These are phyloP conservation scores for Venturia pyrina DNA, from an alignment of 2,329 filamentous ascomycete species.

Conservation along the genomic window DNA sequence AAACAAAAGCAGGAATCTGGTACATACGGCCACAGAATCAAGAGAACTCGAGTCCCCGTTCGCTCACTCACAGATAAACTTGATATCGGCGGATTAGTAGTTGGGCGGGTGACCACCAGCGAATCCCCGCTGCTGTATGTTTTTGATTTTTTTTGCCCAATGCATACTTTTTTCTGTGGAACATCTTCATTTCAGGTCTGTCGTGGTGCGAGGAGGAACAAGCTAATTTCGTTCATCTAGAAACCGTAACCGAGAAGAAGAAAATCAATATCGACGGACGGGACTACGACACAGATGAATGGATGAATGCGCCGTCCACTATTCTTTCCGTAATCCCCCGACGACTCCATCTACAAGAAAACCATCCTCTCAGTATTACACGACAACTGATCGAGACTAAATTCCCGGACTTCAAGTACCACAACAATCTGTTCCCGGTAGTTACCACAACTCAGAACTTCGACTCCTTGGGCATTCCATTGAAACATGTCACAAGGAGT, in stretches of 20 bases:
- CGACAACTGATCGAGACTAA: constrained; percentile 84
- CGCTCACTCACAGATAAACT: neutral
- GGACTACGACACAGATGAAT: constrained; percentile 58
- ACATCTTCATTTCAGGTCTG: neutral
- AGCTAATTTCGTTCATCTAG: neutral
- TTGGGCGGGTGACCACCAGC: neutral
- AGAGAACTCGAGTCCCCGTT: neutral
- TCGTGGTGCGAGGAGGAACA: neutral
- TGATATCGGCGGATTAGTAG: neutral
- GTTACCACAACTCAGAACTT: constrained; percentile 86
- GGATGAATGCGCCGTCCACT: constrained; percentile 73
- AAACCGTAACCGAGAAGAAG: no score
- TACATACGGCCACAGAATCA: neutral
- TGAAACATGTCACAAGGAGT: constrained; percentile 77
- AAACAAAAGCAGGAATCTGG: neutral
- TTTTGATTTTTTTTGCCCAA: neutral
- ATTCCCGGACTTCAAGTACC: constrained; percentile 67
- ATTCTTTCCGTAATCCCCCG: constrained; percentile 67
- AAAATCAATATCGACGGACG: neutral
- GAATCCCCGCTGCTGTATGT: neutral
- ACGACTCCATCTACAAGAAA: constrained; percentile 76
- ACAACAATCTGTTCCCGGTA: constrained; percentile 72
- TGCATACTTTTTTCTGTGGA: neutral
- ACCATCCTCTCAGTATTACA: constrained; percentile 87
- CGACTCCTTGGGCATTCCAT: constrained; percentile 86